These are phyloP conservation scores for Candida endomychidarum DNA, from an alignment of 805 yeast species.

Conservation along the genomic window DNA sequence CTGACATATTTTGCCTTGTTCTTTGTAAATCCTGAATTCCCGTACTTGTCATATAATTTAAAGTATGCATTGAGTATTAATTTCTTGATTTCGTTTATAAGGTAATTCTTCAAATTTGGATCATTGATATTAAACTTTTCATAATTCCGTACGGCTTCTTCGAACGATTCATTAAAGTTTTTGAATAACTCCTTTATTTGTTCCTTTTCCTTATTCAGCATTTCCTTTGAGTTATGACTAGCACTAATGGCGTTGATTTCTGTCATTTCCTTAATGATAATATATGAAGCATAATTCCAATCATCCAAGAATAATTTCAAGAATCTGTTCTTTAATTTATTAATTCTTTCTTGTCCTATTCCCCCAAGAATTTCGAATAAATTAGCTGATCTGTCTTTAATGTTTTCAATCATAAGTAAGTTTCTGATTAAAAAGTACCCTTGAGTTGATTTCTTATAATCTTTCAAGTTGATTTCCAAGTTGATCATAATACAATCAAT, in stretches of 20 bases:
- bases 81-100: conserved; percentile 69
- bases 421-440: conserved; percentile 76
- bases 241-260: conserved; percentile 57
- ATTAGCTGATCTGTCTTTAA: conserved; percentile 56
- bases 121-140: conserved; percentile 67
- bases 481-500: conserved; percentile 70
- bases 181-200: conserved; percentile 80
- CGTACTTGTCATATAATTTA: conserved; percentile 78
- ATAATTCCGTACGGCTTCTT: conserved; percentile 67
- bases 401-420: conserved; percentile 70
- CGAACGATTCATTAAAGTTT: conserved; percentile 80
- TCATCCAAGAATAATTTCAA: conserved; percentile 67
- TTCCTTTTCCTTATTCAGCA: conserved; percentile 72
- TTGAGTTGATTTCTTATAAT: conserved; percentile 46
- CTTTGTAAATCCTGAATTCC: conserved; percentile 68
- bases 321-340: conserved; percentile 69
- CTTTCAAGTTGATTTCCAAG: conserved; percentile 59
- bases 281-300: conserved; percentile 80
- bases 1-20: conserved; percentile 69
- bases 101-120: conserved; percentile 56
- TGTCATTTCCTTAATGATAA: conserved; percentile 73
- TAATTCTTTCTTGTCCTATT: conserved; percentile 61
- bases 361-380: conserved; percentile 55
- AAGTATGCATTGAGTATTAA: conserved; percentile 82
- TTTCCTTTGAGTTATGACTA: conserved; percentile 15